phyloP scores from a whole-genome alignment of 2,329 filamentous ascomycete genomes.

The Sclerotinia subarctica region DNA sequence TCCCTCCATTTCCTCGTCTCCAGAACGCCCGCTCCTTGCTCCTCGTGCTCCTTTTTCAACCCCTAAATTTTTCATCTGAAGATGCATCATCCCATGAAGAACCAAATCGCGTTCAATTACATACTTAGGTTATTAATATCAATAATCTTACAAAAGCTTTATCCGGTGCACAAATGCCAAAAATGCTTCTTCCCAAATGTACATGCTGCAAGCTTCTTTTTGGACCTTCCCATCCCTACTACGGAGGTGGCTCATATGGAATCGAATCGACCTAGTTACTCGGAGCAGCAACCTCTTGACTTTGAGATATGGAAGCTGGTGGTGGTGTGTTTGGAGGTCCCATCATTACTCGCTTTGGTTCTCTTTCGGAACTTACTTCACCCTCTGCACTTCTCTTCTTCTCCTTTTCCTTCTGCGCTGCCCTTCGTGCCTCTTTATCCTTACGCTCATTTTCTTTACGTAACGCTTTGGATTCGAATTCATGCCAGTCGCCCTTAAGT shows the following conservation, averaged over 20 bases:
- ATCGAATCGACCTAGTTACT: background rate
- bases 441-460: slow-evolving; percentile 80
- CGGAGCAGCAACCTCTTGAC: background rate
- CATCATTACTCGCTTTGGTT: slow-evolving; percentile 34
- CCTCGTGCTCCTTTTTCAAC: background rate
- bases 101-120: background rate
- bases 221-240: background rate
- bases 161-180: background rate
- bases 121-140: slow-evolving; percentile 6
- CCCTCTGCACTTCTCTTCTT: slow-evolving; percentile 35
- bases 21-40: slow-evolving; percentile 2
- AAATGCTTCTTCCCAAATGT: slow-evolving; percentile 5
- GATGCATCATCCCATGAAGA: slow-evolving; percentile 17
- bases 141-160: slow-evolving; percentile 19
- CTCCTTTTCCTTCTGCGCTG: slow-evolving; percentile 36
- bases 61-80: slow-evolving; percentile 1
- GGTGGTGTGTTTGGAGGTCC: slow-evolving; percentile 25
- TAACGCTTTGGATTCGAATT: slow-evolving; percentile 94
- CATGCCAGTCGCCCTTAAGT: slow-evolving; percentile 94
- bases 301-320: slow-evolving; percentile 8
- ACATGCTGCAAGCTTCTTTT: slow-evolving; percentile 6
- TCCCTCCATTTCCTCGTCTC: slow-evolving; percentile 2
- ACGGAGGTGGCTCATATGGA: background rate
- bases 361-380: slow-evolving; percentile 27
- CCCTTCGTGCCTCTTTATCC: slow-evolving; percentile 44